Conservation (phyloP, 202 grass and related monocot genomes). For the Eragrostis tef region DNA sequence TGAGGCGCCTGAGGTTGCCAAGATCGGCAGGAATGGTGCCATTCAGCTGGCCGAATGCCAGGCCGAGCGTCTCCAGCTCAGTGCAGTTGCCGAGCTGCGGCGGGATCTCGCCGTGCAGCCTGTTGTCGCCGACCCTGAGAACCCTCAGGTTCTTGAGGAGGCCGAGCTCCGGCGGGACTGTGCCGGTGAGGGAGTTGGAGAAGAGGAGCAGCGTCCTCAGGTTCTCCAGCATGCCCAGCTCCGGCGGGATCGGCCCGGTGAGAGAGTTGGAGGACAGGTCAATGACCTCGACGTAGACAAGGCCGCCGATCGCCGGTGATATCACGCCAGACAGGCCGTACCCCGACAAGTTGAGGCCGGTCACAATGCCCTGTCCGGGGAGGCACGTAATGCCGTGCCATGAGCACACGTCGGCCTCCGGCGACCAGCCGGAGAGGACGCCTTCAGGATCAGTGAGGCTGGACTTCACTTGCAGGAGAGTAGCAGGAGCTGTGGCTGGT, state of each 20-base stretch:
- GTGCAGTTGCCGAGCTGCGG: slow-evolving; percentile 66
- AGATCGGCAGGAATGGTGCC: slow-evolving; percentile 68
- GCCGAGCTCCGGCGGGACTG: slow-evolving; percentile 72
- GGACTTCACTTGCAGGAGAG: slow-evolving; percentile 73
- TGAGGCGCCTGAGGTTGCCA: slow-evolving; percentile 59
- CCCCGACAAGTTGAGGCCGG: slow-evolving; percentile 76
- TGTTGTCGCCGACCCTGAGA: slow-evolving; percentile 82
- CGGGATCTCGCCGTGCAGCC: slow-evolving; percentile 72
- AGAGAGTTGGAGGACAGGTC: slow-evolving; percentile 88
- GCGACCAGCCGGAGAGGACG: slow-evolving; percentile 69
- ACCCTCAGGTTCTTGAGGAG: slow-evolving; percentile 67
- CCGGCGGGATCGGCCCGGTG: slow-evolving; percentile 63
- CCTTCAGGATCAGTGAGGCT: slow-evolving; percentile 54
- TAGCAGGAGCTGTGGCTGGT: slow-evolving; percentile 16
- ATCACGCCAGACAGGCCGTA: slow-evolving; percentile 61
- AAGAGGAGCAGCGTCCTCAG: slow-evolving; percentile 74
- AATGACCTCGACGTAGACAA: slow-evolving; percentile 63
- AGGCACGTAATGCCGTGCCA: slow-evolving; percentile 74
- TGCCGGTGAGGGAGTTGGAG: slow-evolving; percentile 77
- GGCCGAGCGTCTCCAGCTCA: slow-evolving; percentile 65
- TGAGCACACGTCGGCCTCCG: slow-evolving; percentile 59
- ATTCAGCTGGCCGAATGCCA: slow-evolving; percentile 73
- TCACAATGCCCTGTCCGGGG: slow-evolving; percentile 43
- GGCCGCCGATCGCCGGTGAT: slow-evolving; percentile 55
- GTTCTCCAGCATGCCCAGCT: slow-evolving; percentile 66